Evolutionary conservation across 1,284 basidiomycete genomes (phyloP), one percentile per base, ranked within the genome.

Genomic region (Leccinum solheimii): DNA sequence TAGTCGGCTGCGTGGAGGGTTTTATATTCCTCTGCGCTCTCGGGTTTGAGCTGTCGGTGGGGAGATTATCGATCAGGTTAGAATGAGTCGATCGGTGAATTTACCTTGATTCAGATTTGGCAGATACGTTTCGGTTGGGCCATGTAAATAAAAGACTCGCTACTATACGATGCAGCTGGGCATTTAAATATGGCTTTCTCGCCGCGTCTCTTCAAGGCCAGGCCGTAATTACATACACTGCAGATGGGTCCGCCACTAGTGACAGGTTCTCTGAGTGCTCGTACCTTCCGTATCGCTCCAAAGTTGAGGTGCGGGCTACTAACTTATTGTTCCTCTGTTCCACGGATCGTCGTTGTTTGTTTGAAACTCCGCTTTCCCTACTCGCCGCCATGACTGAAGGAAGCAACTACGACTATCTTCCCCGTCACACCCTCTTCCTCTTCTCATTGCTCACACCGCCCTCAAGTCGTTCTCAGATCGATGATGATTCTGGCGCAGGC

Each of bases 1-100:
- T 92, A 93, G 75, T 93, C 90, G 48, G 79, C 77, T 0, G 82
- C 81, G 66, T 94, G 91, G 11, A 90, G 77, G 59, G 79, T 75
- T 67, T 85, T 88, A 79, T 93, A 94, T 69, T 91, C 89, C 6
- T 81, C 83, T 50, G 82, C 78, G 3, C 79, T 76, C 34, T 84
- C 81, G 1, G 88, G 85, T 71, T 86, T 89, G 64, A 92, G 83
- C 81, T 88, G 38, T 52, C 26, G 11, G 27, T 51, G 23, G 14
- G 11, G 13, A 16, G 13, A 14, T 49, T 19, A 10, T 43, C 7
- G n/a, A 45, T n/a, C 43, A 45, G 5, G 14, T 36, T 36, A 3
- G 14, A 1, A 30, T 2, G 34, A 36, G 14, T 14, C 34, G 34
- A 48, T 48, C 43, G 3, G 6, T 21, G 11, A 48, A 48, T 48